phyloP scores from a whole-genome alignment of 306 rosid genomes.

The Corylus heterophylla region DNA sequence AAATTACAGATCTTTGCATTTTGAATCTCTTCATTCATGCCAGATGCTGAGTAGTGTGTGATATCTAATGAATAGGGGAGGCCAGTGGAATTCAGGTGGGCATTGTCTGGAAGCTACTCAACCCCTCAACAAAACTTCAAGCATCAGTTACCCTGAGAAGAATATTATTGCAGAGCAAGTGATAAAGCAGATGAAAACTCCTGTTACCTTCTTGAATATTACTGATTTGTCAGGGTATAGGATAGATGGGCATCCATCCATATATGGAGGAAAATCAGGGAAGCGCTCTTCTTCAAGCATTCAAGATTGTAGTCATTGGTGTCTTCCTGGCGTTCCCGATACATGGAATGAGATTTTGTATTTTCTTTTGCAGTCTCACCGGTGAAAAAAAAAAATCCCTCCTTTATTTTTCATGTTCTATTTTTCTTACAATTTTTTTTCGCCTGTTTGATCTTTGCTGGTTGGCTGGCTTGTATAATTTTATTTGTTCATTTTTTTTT shows the following conservation, averaged over 20 bases:
- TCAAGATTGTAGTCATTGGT: conserved; percentile 99
- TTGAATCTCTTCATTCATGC: not conserved
- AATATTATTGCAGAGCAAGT: conserved; percentile 59
- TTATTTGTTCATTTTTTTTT: not conserved
- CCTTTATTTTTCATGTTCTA: conserved; percentile 3
- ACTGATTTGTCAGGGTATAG: conserved; percentile 73
- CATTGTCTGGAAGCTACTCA: conserved; percentile 69
- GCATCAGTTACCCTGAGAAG: conserved; percentile 46
- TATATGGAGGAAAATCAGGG: conserved; percentile 54
- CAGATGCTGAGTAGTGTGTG: conserved; percentile 19
- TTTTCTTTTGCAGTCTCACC: conserved; percentile 52
- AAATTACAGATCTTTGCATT: not conserved
- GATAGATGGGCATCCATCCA: conserved; percentile 83
- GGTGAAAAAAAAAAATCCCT: conserved; percentile 16
- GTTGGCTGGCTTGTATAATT: not conserved
- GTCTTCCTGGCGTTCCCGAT: conserved; percentile 96
- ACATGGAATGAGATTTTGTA: conserved; percentile 77
- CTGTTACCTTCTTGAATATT: conserved; percentile 69
- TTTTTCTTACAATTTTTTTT: conserved; percentile 24
- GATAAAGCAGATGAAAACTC: conserved; percentile 68
- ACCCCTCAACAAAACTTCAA: conserved; percentile 52
- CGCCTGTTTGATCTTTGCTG: not conserved
- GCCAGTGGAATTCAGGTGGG: conserved; percentile 93
- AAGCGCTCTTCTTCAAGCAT: conserved; percentile 32
- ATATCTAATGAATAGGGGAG: conserved; percentile 58